Evolutionary conservation across 2,329 filamentous ascomycete genomes (phyloP).

Genomic region (Talaromyces verruculosus): DNA sequence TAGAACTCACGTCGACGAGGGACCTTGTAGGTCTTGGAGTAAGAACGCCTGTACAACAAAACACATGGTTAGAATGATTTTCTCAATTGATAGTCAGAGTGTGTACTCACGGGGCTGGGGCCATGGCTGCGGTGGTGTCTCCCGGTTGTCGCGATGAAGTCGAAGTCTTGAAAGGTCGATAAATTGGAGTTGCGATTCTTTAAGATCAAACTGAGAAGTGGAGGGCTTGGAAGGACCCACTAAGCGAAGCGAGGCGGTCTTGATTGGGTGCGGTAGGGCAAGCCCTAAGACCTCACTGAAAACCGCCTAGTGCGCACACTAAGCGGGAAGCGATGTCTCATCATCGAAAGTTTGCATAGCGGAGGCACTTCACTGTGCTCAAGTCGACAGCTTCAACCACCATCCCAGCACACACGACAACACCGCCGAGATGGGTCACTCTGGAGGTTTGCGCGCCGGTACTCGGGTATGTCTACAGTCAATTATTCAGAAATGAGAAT

Average conservation of each 20-base stretch:
- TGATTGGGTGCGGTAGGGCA: slow-evolving; percentile 29
- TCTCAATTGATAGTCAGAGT: slow-evolving; percentile 28
- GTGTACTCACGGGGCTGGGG: slow-evolving; percentile 45
- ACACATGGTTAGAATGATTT: slow-evolving; percentile 39
- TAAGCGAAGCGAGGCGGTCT: slow-evolving; percentile 24
- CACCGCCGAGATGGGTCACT: slow-evolving; percentile 76
- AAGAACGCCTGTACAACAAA: slow-evolving; percentile 58
- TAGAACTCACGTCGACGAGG: slow-evolving; percentile 71
- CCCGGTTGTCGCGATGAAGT: slow-evolving; percentile 42
- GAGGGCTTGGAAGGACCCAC: slow-evolving; percentile 26
- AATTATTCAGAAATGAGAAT: not conserved
- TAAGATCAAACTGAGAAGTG: slow-evolving; percentile 23
- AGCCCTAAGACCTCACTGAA: slow-evolving; percentile 24
- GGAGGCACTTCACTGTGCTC: slow-evolving; percentile 32
- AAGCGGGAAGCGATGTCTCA: slow-evolving; percentile 27
- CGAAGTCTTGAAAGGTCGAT: slow-evolving; percentile 26
- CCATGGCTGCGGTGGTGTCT: slow-evolving; percentile 46
- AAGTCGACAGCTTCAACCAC: slow-evolving; percentile 37
- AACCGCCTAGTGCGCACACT: slow-evolving; percentile 28
- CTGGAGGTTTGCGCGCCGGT: slow-evolving; percentile 81
- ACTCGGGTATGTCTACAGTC: slow-evolving; percentile 65
- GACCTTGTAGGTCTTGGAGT: slow-evolving; percentile 99
- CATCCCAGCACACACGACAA: slow-evolving; percentile 43
- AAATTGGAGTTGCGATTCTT: slow-evolving; percentile 16
- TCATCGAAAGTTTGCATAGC: slow-evolving; percentile 28